phyloP scores from a whole-genome alignment of 2,329 filamentous ascomycete species.

The Paecilomyces sp. region DNA sequence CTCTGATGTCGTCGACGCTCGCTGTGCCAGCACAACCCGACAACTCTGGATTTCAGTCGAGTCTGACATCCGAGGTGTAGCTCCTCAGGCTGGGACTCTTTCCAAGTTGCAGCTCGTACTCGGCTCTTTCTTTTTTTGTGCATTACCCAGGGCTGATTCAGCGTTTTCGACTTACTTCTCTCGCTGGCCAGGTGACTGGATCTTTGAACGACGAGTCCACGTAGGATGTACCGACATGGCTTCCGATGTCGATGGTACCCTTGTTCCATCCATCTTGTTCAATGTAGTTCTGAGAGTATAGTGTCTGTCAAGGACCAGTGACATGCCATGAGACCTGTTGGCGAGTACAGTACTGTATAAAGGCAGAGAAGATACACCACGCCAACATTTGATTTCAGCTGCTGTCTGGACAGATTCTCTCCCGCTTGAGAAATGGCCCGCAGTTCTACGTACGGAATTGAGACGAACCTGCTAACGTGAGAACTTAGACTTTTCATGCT shows the following conservation, averaged over 20 bases:
- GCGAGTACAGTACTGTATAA: not conserved
- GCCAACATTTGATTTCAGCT: not conserved
- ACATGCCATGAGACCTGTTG: not conserved
- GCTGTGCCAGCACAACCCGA: not conserved
- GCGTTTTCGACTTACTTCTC: not conserved
- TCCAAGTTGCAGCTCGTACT: too few species aligned
- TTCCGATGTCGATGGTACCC: not conserved
- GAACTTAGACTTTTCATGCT: not conserved
- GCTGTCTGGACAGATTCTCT: not conserved
- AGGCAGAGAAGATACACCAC: not conserved
- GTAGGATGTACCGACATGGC: not conserved
- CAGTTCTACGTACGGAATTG: not conserved
- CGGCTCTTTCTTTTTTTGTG: not conserved
- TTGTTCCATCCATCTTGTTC: not conserved
- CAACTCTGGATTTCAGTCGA: not conserved
- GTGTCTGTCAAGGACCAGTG: not conserved
- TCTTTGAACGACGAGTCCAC: not conserved
- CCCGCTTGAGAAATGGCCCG: not conserved
- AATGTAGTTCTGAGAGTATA: not conserved
- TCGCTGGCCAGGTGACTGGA: not conserved
- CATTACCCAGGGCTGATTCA: not conserved
- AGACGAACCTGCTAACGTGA: not conserved
- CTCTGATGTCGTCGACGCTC: not conserved
- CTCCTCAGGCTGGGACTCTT: not conserved
- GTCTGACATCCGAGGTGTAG: not conserved